Percentiles rank a stretch among this genome's conserved stretches.
phyloP scores from a whole-genome alignment of 768 basidiomycete species.

The Albatrellus ellisii region DNA sequence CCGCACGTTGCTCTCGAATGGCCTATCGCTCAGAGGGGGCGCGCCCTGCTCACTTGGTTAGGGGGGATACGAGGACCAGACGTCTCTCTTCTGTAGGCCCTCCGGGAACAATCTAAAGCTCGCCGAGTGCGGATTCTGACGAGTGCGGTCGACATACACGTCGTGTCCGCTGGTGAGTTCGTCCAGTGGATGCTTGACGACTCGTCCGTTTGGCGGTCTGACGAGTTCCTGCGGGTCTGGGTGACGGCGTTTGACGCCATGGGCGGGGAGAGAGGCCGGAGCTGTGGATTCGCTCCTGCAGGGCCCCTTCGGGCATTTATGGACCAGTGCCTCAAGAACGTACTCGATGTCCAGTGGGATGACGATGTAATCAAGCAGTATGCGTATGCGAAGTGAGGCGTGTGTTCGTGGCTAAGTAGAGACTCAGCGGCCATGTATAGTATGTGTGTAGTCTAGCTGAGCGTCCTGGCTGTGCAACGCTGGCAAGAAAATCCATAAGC shows the following conservation, averaged over 20 bases:
- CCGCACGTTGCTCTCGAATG: too few species aligned
- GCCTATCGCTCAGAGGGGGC: neutral
- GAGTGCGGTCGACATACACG: neutral
- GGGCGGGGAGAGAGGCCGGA: constrained; percentile 18
- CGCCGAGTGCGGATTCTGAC: neutral
- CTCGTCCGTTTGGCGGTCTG: constrained; percentile 12
- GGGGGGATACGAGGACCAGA: constrained; percentile 18
- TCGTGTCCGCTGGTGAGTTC: neutral
- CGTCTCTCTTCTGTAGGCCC: constrained; percentile 18
- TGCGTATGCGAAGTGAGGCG: too few species aligned
- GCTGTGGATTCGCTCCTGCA: constrained; percentile 18
- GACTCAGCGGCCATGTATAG: too few species aligned
- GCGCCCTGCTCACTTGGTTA: neutral
- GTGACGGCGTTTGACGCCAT: constrained; percentile 20
- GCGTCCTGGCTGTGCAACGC: too few species aligned
- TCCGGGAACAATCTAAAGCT: constrained; percentile 11
- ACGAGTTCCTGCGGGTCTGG: constrained; percentile 18
- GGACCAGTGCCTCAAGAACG: neutral
- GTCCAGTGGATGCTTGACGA: constrained; percentile 13
- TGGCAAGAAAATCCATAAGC: too few species aligned
- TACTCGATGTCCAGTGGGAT: neutral
- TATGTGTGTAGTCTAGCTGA: too few species aligned
- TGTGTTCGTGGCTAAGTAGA: too few species aligned
- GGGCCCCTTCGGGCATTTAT: constrained; percentile 15
- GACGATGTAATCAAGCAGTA: neutral